Evolutionary conservation across 192 early-diverging fungal genomes (phyloP), one percentile per base, ranked within the genome.

Genomic region (Coemansia sp.): DNA sequence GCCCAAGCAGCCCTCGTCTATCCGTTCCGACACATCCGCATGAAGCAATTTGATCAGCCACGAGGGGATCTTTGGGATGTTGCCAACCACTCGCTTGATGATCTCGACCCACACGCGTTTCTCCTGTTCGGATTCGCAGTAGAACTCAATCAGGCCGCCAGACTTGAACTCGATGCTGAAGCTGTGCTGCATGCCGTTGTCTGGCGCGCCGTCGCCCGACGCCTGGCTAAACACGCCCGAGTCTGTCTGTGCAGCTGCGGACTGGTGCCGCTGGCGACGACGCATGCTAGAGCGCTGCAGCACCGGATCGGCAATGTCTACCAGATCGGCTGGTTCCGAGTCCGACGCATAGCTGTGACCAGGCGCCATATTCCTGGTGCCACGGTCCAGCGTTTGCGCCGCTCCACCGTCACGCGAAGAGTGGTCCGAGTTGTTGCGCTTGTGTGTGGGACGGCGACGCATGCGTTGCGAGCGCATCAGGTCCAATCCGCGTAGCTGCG

Each of bases 41-140:
- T 78, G 76, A 2, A 78, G 51, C 32, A 78, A 53, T 60, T 78
- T 79, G 36, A 79, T 79, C 32, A 79, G 59, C 76, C 76, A 79
- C 34, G 66, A 71, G 11, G 76, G 76, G 32, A 79, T 74, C 61
- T 79, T 72, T 39, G 70, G 69, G 17, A 74, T 69, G 36, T 39
- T 58, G 28, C 76, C 71, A 18, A 79, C 60, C 3, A 74, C 40
- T 8, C 68, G 66, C 46, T 56, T 60, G 17, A 62, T 47, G 16
- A 73, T 65, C 49, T 70, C 60, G n/a, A 79, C 69, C 76, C 76
- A 79, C 39, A 66, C 60, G 23, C 62, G 65, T 49, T 79, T 79
- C 51, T 79, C 71, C 15, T 42, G 26, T 36, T 73, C 70, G 3
- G 70, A 36, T 39, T 73, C 70, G 0, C 71, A 67, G 57, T 79